phyloP scores from a whole-genome alignment of 2,329 filamentous ascomycete genomes.

The Phialophora chinensis region DNA sequence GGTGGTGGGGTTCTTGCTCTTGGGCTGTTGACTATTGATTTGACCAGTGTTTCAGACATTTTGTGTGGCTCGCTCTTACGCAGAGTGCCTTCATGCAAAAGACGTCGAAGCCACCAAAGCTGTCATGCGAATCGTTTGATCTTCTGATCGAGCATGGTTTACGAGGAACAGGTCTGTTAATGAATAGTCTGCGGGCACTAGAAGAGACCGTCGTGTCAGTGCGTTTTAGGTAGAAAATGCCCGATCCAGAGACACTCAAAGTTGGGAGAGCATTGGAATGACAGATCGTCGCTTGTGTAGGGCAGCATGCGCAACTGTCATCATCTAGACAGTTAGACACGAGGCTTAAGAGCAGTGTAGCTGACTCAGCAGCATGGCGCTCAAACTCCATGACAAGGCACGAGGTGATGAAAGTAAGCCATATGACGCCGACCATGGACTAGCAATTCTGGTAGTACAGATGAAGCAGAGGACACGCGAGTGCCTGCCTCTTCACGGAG shows the following conservation, averaged over 20 bases:
- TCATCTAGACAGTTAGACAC: neutral
- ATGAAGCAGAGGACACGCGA: neutral
- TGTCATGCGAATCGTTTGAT: neutral
- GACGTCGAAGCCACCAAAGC: neutral
- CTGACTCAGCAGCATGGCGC: neutral
- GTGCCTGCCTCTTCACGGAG: neutral
- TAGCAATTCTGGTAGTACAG: neutral
- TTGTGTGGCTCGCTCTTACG: neutral
- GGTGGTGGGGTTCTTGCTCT: neutral
- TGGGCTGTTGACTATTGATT: neutral
- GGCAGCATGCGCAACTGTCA: neutral
- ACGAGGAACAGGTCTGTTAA: neutral
- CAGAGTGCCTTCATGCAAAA: neutral
- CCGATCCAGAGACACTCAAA: neutral
- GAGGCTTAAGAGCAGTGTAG: neutral
- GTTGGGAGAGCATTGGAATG: neutral
- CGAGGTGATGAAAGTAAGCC: neutral
- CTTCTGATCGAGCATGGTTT: neutral
- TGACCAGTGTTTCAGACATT: slow-evolving; percentile 12
- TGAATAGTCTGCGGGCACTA: neutral
- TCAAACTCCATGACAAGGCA: neutral
- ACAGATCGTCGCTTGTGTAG: neutral
- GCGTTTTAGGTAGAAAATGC: neutral
- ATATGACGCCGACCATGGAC: neutral
- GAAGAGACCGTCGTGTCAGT: neutral